Base-by-base conservation (phyloP, 176 grass and related monocot genomes). In the Eragrostis curvula region DNA sequence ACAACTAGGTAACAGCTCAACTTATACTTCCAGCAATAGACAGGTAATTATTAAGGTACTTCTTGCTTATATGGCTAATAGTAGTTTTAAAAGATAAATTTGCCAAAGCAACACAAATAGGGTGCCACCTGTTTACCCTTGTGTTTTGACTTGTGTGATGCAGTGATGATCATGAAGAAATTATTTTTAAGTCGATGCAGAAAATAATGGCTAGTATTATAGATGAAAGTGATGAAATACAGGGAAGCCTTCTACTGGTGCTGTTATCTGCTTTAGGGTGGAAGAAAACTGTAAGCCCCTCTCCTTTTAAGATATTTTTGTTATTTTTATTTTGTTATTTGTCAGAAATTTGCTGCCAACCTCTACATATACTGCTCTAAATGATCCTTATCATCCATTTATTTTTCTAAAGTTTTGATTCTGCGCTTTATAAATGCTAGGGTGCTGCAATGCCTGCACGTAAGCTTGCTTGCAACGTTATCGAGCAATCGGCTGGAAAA, bases 181-280 rank as follows among this genome's bases (percentile, higher is more conserved):
- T 82, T 77, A 78, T 96, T 80, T 57, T 94, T 57, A 92, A 85
- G 15, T 84, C 93, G 75, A 99, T 96, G 93, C 89, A 99, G 89
- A 94, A 87, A 81, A 96, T 96, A 73, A 96, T 99, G 93, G 72
- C 81, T 17, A 91, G 94, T 56, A 99, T 96, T 90, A 74, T 99
- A 79, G 93, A 99, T 78, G 97, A 99, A 73, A 96, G 93, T 62
- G 97, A 99, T 71, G 83, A 89, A 68, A 87, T 96, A 90, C 87
- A 99, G 49, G 91, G 90, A 67, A 96, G 71, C 81, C 83, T 99
- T 86, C 78, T 99, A 71, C 81, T 15, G 78, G 85, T 83, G 44
- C 74, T 96, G 16, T 74, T 99, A 78, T 99, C 97, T 80, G 85
- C 93, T 80, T 85, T 99, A 81, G 93, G 91, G 13, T 81, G 68